Evolutionary conservation across 2,329 filamentous ascomycete species (phyloP), one percentile per base, ranked within the genome.

Genomic region (Coniochaeta hoffmannii): DNA sequence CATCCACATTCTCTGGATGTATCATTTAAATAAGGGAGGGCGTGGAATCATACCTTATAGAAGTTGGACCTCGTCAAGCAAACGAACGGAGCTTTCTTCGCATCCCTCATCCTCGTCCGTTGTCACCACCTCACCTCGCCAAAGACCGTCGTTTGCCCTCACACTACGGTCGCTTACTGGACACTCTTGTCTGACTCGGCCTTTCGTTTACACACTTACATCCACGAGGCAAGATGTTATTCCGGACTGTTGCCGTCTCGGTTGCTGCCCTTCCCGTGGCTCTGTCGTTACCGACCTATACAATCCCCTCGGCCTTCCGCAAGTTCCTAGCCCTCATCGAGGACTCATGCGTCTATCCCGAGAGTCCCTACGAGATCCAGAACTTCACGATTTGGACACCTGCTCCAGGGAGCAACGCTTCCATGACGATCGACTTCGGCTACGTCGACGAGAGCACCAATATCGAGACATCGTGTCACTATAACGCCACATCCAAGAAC

Each of bases 401-500:
- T 14, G 69, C 64, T 12, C 58, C 65, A 19, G 66, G 67, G 50
- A 69, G 70, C 54, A 61, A 70, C 56, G 69, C 62, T 17, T 63
- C 62, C 8, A 38, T 55, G 11, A 59, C 55, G 31, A 63, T 74
- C 58, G 60, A 68, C 54, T 80, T 80, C 59, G 63, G 57, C 53
- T 80, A 71, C 63, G 53, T 63, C 36, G 75, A 79, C 60, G 50
- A 63, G 11, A 65, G 61, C n/a, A 78, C 75, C 17, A 59, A 62
- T 2, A 63, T 75, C 50, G 62, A 63, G n/a, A 76, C 76, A 10
- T 57, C 58, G 1, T 81, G 78, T 65, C 65, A 69, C 35, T 71
- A 69, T 63, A 76, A 80, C 62, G 66, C 69, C 17, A 70, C 69
- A 7, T 77, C 76, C 2, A 59, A 60, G 34, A 67, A 73, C 9